These are phyloP conservation scores for Penicillium daleae DNA, from an alignment of 495 filamentous ascomycete species.

Conservation along the genomic window DNA sequence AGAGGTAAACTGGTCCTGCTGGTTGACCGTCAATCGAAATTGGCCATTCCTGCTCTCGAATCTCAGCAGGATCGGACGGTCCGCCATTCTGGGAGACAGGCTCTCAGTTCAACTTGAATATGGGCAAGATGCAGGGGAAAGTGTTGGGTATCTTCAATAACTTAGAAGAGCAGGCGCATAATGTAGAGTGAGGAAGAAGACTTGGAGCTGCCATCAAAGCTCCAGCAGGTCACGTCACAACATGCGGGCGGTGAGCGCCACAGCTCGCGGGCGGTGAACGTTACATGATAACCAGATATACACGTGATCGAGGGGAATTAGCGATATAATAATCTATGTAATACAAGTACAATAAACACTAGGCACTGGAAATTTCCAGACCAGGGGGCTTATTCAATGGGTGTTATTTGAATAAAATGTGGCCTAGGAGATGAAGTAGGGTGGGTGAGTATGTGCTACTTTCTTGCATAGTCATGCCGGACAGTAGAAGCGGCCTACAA, in stretches of 20 bases:
- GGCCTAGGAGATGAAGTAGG: too few relatives aligned
- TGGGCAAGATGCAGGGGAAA: neutral
- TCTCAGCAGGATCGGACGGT: slow-evolving; percentile 51
- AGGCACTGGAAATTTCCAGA: neutral
- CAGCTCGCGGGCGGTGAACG: slow-evolving; percentile 25
- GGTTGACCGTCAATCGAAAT: slow-evolving; percentile 55
- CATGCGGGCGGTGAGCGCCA: slow-evolving; percentile 25
- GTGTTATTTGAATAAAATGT: neutral
- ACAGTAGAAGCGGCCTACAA: neutral
- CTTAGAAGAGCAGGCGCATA: slow-evolving; percentile 12
- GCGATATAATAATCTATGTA: neutral
- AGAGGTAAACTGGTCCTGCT: slow-evolving; percentile 49
- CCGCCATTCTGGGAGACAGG: slow-evolving; percentile 37
- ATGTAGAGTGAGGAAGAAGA: slow-evolving; percentile 4
- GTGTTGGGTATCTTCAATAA: neutral
- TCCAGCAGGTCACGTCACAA: slow-evolving; percentile 31
- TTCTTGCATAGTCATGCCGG: too few relatives aligned
- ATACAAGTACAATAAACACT: neutral
- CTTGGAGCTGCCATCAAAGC: slow-evolving; percentile 19
- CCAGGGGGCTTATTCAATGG: neutral
- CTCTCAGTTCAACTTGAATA: neutral
- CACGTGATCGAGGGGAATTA: neutral
- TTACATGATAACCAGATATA: slow-evolving; percentile 11
- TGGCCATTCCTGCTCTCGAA: slow-evolving; percentile 62
- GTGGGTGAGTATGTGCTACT: too few relatives aligned